phyloP scores from a whole-genome alignment of 495 filamentous ascomycete genomes.

The Penicillium tannophilum region DNA sequence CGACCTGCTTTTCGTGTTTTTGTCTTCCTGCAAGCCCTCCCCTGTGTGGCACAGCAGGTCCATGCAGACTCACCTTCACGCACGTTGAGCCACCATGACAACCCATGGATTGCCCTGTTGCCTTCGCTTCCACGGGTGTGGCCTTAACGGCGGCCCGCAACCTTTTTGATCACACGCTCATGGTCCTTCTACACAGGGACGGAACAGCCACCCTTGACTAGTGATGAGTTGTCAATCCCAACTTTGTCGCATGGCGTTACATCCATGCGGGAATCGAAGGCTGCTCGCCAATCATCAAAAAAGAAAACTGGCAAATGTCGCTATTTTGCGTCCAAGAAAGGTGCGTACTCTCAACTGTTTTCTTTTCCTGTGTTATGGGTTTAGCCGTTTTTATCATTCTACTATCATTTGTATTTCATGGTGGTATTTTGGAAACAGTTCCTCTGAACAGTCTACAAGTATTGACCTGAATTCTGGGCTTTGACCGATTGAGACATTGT shows the following conservation, averaged over 20 bases:
- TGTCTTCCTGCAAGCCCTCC: neutral
- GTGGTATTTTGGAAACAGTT: neutral
- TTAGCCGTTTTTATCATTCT: neutral
- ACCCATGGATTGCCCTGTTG: neutral
- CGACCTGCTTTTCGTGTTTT: neutral
- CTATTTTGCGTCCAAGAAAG: slow-evolving; percentile 30
- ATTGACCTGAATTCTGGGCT: neutral
- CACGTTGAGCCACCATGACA: slow-evolving; percentile 1
- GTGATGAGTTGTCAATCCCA: slow-evolving; percentile 38
- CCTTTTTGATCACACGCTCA: slow-evolving; percentile 44
- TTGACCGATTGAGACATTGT: neutral
- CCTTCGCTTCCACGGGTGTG: slow-evolving; percentile 16
- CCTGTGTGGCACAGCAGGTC: slow-evolving; percentile 1
- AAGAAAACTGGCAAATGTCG: slow-evolving; percentile 29
- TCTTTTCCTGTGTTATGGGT: neutral
- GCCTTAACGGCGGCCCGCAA: slow-evolving; percentile 31
- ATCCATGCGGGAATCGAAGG: slow-evolving; percentile 17
- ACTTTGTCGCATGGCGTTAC: slow-evolving; percentile 33
- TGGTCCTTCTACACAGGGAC: slow-evolving; percentile 21
- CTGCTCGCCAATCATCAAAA: slow-evolving; percentile 25
- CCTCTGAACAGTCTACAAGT: neutral
- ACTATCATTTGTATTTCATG: neutral
- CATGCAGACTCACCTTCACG: neutral
- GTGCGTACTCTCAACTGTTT: slow-evolving; percentile 17
- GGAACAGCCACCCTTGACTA: slow-evolving; percentile 14